Conservation (phyloP, 345 rosid species). For the Citrus reticulata region DNA sequence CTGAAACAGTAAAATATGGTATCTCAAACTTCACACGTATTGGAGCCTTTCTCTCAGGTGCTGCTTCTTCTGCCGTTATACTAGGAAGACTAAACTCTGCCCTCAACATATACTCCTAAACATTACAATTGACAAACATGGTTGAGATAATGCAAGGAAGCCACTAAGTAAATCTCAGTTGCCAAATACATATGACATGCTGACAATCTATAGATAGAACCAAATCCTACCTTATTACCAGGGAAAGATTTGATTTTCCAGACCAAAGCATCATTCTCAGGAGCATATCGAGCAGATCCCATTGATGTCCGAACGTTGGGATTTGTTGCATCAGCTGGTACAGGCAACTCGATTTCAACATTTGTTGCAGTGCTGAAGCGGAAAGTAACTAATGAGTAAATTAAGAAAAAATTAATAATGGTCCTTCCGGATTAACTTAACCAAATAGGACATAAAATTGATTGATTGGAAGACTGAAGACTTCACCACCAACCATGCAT, state of each 20-base stretch:
- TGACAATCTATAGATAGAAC: not conserved
- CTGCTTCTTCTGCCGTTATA: conserved; percentile 66
- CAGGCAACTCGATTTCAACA: conserved; percentile 75
- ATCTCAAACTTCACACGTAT: conserved; percentile 79
- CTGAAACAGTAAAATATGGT: conserved; percentile 83
- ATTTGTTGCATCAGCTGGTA: conserved; percentile 67
- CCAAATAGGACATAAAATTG: not conserved
- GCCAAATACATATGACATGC: not conserved
- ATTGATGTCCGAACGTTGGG: conserved; percentile 68
- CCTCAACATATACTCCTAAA: conserved; percentile 70
- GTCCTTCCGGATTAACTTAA: not conserved
- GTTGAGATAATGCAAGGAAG: not conserved
- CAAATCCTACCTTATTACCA: conserved; percentile 50
- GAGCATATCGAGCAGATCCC: conserved; percentile 77
- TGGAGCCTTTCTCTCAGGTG: conserved; percentile 76
- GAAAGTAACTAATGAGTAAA: not conserved
- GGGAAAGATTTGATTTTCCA: conserved; percentile 81
- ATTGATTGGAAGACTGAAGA: not conserved
- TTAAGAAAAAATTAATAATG: not conserved
- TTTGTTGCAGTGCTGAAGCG: conserved; percentile 64
- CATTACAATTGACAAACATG: not conserved
- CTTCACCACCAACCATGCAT: not conserved
- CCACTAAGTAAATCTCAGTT: not conserved
- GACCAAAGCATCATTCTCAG: conserved; percentile 70
- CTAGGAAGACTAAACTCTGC: conserved; percentile 82